Conservation (phyloP, 768 basidiomycete species). For the Calvatia gigantea region DNA sequence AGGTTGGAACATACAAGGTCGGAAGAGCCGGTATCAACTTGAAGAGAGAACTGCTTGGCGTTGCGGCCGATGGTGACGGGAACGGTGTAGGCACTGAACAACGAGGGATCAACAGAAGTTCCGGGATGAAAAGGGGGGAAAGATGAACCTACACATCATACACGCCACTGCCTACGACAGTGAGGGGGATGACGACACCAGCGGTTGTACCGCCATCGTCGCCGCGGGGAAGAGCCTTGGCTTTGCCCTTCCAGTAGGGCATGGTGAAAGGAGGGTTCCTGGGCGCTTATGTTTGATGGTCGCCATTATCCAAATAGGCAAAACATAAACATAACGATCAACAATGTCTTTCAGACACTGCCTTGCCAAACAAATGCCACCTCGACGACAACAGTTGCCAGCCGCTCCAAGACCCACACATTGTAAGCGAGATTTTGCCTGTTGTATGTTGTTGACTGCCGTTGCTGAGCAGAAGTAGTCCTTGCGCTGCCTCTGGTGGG, state of each 20-base stretch:
- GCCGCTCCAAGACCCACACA: slow-evolving; percentile 24
- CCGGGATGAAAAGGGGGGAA: background rate
- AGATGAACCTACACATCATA: slow-evolving; percentile 55
- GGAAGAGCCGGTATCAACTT: slow-evolving; percentile 81
- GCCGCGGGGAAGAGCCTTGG: slow-evolving; percentile 10
- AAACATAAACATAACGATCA: background rate
- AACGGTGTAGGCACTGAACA: slow-evolving; percentile 62
- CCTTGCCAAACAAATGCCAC: slow-evolving; percentile 8
- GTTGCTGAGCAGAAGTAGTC: slow-evolving; percentile 17
- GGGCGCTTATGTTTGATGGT: background rate
- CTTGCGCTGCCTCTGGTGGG: slow-evolving; percentile 31
- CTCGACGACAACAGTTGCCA: background rate
- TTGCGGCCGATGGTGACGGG: slow-evolving; percentile 49
- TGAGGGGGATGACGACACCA: slow-evolving; percentile 57
- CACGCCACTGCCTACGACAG: slow-evolving; percentile 48
- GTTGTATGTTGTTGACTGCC: background rate
- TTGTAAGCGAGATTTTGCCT: slow-evolving; percentile 18
- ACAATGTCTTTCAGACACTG: slow-evolving; percentile 1
- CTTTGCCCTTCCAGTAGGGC: slow-evolving; percentile 20
- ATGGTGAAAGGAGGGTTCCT: slow-evolving; percentile 7
- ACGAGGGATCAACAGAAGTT: slow-evolving; percentile 3
- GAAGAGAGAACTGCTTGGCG: slow-evolving; percentile 53
- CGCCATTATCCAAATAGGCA: slow-evolving; percentile 2
- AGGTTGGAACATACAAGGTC: slow-evolving; percentile 55
- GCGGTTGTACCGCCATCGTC: slow-evolving; percentile 31